Percentiles rank a stretch among this genome's conserved stretches.
These are phyloP conservation scores for Blepharisma japonicum DNA, from an alignment of 73 alveolate genomes.

Conservation along the genomic window DNA sequence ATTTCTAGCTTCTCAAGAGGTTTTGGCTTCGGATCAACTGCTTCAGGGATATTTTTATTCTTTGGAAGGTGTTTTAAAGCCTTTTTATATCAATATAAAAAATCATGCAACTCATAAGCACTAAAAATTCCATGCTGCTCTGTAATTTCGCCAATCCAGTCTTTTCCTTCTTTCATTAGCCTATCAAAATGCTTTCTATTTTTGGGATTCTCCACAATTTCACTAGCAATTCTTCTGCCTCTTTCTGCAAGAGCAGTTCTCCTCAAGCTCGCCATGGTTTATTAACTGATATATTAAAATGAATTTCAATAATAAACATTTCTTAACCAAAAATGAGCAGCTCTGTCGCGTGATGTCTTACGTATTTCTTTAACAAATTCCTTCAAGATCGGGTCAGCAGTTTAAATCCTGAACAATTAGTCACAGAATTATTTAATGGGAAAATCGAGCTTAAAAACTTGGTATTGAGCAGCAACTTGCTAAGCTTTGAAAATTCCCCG, in stretches of 20 bases:
- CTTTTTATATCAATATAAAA: not conserved
- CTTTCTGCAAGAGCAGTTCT: not conserved
- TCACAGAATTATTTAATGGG: not conserved
- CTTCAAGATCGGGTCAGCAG: not conserved
- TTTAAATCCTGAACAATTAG: constrained; percentile 3
- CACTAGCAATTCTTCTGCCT: constrained; percentile 9
- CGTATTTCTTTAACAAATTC: constrained; percentile 13
- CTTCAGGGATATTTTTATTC: constrained; percentile 4
- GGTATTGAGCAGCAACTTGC: not conserved
- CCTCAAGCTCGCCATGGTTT: no score
- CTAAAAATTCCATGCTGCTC: not conserved
- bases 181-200: not conserved
- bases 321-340: constrained; percentile 1
- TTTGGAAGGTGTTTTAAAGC: constrained; percentile 1
- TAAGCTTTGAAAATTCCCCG: not conserved
- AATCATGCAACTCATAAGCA: constrained; percentile 8
- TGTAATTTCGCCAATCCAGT: not conserved
- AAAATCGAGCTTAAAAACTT: constrained; percentile 12
- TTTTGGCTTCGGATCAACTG: not conserved
- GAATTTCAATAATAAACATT: not conserved
- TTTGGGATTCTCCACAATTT: not conserved
- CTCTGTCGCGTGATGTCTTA: constrained; percentile 19
- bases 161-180: constrained; percentile 8
- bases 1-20: not conserved
- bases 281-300: no score